Evolutionary conservation across 768 basidiomycete genomes (phyloP).

Genomic region (Dentipellis fragilis): DNA sequence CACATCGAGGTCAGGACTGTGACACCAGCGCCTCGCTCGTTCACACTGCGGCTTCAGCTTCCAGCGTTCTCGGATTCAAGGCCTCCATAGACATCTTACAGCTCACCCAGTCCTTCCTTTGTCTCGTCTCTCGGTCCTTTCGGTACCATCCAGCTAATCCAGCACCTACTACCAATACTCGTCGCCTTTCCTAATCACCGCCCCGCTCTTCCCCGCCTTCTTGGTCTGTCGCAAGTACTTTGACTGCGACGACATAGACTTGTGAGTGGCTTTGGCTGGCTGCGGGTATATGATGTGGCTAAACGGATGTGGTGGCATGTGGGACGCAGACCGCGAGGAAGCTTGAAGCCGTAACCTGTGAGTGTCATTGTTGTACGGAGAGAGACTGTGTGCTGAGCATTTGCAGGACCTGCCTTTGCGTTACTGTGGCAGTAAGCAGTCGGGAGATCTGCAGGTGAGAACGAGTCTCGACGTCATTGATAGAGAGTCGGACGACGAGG

Average conservation of each 20-base stretch:
- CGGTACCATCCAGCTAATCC: constrained; percentile 1
- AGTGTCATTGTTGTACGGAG: neutral
- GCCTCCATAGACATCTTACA: constrained; percentile 1
- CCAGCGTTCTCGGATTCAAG: neutral
- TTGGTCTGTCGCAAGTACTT: neutral
- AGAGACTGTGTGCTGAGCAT: too few species aligned
- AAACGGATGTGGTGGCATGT: neutral
- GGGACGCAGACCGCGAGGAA: too few species aligned
- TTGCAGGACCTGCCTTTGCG: too few species aligned
- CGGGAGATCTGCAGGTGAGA: too few species aligned
- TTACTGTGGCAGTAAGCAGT: too few species aligned
- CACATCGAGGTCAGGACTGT: constrained; percentile 11
- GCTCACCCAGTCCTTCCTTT: constrained; percentile 14
- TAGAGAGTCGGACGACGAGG: constrained; percentile 23
- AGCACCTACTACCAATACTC: neutral
- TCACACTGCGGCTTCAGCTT: neutral
- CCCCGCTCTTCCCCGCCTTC: neutral
- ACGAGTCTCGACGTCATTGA: neutral
- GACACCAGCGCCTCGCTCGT: constrained; percentile 10
- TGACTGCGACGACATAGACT: neutral
- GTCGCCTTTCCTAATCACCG: neutral
- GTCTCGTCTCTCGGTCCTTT: neutral
- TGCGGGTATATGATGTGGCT: neutral
- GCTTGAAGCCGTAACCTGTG: neutral
- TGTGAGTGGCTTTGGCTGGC: too few species aligned